Conservation (phyloP, 257 asterid genomes). For the Solanum chmielewskii region DNA sequence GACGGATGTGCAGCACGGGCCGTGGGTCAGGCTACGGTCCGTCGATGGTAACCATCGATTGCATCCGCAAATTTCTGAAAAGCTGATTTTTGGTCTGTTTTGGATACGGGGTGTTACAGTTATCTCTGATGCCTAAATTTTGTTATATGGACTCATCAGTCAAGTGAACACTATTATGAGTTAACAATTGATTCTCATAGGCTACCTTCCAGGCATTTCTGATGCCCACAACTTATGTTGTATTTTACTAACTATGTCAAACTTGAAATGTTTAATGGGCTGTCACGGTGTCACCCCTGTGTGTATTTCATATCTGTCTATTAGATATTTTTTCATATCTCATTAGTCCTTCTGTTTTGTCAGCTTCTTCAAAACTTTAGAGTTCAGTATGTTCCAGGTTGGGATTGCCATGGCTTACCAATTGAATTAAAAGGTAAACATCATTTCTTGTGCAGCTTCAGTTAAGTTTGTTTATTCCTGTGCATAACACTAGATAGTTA, state of each 20-base stretch:
- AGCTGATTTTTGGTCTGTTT: too few relatives aligned
- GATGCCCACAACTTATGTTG: background rate
- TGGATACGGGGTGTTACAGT: too few relatives aligned
- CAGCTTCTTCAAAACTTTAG: conserved; percentile 90
- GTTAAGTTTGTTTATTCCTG: background rate
- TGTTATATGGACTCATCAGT: background rate
- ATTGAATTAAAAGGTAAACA: conserved; percentile 94
- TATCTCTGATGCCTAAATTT: background rate
- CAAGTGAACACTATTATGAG: background rate
- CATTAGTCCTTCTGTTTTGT: conserved; percentile 1
- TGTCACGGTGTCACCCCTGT: background rate
- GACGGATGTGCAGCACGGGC: too few relatives aligned
- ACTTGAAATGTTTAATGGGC: background rate
- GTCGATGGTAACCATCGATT: too few relatives aligned
- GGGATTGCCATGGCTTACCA: conserved; percentile 99
- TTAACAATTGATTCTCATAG: background rate
- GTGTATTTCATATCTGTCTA: background rate
- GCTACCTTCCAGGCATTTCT: background rate
- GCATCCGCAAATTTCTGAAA: too few relatives aligned
- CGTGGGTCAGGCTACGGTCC: too few relatives aligned
- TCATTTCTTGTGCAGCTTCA: background rate
- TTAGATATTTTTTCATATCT: background rate
- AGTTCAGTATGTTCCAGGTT: conserved; percentile 90
- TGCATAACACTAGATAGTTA: background rate
- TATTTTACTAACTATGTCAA: background rate